Percentiles rank a stretch among this genome's conserved stretches.
These are phyloP conservation scores for Talaromyces nanjingensis DNA, from an alignment of 495 filamentous ascomycete genomes.

Conservation along the genomic window DNA sequence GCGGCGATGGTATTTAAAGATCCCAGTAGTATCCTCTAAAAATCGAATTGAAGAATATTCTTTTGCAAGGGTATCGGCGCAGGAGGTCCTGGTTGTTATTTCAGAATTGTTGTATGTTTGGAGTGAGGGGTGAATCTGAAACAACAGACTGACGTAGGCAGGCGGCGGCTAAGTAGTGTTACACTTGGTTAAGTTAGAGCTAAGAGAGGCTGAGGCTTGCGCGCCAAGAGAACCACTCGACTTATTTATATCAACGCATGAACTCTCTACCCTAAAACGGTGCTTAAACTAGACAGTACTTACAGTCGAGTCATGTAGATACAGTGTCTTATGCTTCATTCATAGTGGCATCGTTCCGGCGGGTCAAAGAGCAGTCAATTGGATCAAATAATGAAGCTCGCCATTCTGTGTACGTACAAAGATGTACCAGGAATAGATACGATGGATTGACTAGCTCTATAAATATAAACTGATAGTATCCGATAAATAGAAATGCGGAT, in stretches of 20 bases:
- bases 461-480: not conserved
- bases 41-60: not conserved
- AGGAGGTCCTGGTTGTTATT: not conserved
- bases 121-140: constrained; percentile 7
- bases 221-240: not conserved
- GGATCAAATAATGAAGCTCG: not conserved
- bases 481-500: not conserved
- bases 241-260: not conserved
- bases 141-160: constrained; percentile 11
- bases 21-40: not conserved
- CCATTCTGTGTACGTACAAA: not conserved
- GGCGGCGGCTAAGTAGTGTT: not conserved
- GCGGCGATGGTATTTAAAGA: not conserved
- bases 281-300: not conserved
- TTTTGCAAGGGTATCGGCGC: not conserved
- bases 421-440: not conserved
- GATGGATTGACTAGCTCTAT: not conserved
- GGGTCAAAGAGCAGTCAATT: not conserved
- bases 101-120: constrained; percentile 2
- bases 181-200: no score
- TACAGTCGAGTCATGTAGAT: not conserved
- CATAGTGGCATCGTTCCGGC: no score
- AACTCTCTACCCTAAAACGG: not conserved
- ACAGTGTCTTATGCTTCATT: not conserved
- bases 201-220: not conserved